A percentile compares a stretch with the other conserved stretches of the same genome.
Evolutionary conservation across 1,284 basidiomycete species (phyloP).

Genomic region (Ganoderma lingzhi): DNA sequence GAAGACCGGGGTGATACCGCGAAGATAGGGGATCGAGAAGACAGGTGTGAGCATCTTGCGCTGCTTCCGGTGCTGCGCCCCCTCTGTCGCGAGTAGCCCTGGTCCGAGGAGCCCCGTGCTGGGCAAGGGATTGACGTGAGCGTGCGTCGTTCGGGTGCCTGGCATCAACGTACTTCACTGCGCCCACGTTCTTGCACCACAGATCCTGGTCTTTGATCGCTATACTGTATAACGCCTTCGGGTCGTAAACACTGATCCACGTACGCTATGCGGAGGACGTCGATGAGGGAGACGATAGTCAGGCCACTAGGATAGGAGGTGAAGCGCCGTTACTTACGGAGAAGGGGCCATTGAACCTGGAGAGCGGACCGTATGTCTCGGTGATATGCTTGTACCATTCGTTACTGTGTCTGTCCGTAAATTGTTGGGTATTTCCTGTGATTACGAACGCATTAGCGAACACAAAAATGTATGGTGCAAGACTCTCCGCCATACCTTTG

Average conservation of each 20-base stretch:
- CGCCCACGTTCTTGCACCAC: conserved; percentile 24
- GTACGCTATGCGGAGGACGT: conserved; percentile 3
- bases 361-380: conserved; percentile 29
- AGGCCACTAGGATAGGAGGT: too few relatives aligned
- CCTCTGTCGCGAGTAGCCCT: conserved; percentile 28
- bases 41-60: conserved; percentile 29
- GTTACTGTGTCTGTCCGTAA: conserved; percentile 27
- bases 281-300: background rate
- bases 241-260: conserved; percentile 21
- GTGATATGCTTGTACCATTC: conserved; percentile 27
- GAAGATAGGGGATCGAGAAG: conserved; percentile 23
- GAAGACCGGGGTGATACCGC: conserved; percentile 19
- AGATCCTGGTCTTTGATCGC: conserved; percentile 31
- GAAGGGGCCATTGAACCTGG: conserved; percentile 26
- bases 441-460: background rate
- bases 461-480: background rate
- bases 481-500: background rate
- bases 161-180: conserved; percentile 4
- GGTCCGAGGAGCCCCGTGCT: conserved; percentile 33
- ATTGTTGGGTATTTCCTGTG: conserved; percentile 21
- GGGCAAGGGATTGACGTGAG: background rate
- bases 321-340: conserved; percentile 19
- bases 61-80: conserved; percentile 14
- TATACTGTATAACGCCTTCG: conserved; percentile 29
- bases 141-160: background rate